Evolutionary conservation across 495 filamentous ascomycete species (phyloP), one percentile per base, ranked within the genome.

Genomic region (Aspergillus campestris): DNA sequence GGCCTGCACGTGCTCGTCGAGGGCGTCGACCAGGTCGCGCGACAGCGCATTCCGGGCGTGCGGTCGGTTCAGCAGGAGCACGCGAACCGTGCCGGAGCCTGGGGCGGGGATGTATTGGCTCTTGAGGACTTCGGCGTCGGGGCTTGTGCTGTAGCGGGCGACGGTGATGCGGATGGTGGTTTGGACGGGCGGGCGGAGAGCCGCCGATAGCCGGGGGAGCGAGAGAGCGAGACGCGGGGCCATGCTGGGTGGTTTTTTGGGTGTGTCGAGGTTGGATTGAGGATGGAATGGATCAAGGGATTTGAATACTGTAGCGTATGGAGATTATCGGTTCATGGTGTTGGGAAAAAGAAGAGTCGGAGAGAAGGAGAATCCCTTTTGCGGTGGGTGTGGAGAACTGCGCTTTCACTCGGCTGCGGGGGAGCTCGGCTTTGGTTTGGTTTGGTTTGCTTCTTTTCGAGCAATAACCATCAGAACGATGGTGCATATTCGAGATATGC

Each of bases 11-110:
- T 92, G 75, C n/a, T 75, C 62, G 18, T 74, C 69, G 15, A 98
- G 75, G 9, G 82, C 75, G 6, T 74, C 61, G 42, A 98, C 73
- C 30, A 98, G 72, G 32, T 80, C 77, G 38, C 71, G 73, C 0
- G 91, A 96, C 64, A 98, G 84, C 38, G 92, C 89, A 58, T 98
- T 98, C 50, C 88, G 83, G 33, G 88, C 84, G 1, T 74, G 57
- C 3, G 89, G 92, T 9, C 87, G 80, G 65, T 94, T 87, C 51
- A 98, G 81, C 41, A 87, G 82, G 42, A 98, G 77, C 49, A 97
- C 76, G 35, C 86, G 82, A 61, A 98, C 91, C 65, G 82, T 82
- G 46, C 92, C 92, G 5, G 78, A 77, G 53, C 84, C 80, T 0
- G 92, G 84, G 0, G 92, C 86, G 32, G 83, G 84, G 33, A 95